Evolutionary conservation across 2,329 filamentous ascomycete genomes (phyloP).

Genomic region (Aspergillus brunneoviolaceus): DNA sequence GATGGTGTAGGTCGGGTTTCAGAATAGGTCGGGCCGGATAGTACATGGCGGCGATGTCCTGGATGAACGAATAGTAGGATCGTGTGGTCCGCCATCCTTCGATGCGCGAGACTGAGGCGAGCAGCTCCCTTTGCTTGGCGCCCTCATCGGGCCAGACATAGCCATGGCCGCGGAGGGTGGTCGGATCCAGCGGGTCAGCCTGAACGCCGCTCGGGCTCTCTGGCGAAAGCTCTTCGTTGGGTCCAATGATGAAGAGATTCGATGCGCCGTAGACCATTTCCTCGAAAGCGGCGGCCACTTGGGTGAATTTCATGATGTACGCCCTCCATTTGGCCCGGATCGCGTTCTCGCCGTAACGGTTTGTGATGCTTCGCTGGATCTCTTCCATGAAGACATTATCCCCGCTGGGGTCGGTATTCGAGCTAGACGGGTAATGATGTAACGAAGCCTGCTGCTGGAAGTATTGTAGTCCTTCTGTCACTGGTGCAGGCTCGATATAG

Average conservation of each 20-base stretch:
- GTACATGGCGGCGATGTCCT: slow-evolving; percentile 54
- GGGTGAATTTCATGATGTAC: slow-evolving; percentile 91
- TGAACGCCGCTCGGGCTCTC: slow-evolving; percentile 50
- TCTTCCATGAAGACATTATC: slow-evolving; percentile 87
- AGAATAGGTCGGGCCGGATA: slow-evolving; percentile 41
- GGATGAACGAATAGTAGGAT: slow-evolving; percentile 93
- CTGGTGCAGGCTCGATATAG: slow-evolving; percentile 74
- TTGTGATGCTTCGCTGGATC: slow-evolving; percentile 77
- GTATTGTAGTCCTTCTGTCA: slow-evolving; percentile 81
- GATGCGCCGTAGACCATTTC: slow-evolving; percentile 93
- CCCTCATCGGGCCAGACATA: slow-evolving; percentile 91
- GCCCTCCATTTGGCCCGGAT: slow-evolving; percentile 90
- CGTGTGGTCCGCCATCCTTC: slow-evolving; percentile 96
- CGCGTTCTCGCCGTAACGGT: slow-evolving; percentile 83
- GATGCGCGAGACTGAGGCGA: slow-evolving; percentile 86
- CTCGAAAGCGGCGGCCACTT: slow-evolving; percentile 90
- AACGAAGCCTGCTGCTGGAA: slow-evolving; percentile 71
- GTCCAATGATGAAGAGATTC: slow-evolving; percentile 75
- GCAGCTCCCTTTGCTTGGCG: slow-evolving; percentile 78
- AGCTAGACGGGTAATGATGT: slow-evolving; percentile 25
- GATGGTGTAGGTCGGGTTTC: slow-evolving; percentile 73
- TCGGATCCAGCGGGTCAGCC: slow-evolving; percentile 40
- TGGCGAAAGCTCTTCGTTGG: slow-evolving; percentile 61
- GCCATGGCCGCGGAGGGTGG: slow-evolving; percentile 74
- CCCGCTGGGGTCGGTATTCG: slow-evolving; percentile 69